A percentile compares a stretch with the other conserved stretches of the same genome.
Conservation (phyloP, 345 rosid genomes). For the Gossypium australe region DNA sequence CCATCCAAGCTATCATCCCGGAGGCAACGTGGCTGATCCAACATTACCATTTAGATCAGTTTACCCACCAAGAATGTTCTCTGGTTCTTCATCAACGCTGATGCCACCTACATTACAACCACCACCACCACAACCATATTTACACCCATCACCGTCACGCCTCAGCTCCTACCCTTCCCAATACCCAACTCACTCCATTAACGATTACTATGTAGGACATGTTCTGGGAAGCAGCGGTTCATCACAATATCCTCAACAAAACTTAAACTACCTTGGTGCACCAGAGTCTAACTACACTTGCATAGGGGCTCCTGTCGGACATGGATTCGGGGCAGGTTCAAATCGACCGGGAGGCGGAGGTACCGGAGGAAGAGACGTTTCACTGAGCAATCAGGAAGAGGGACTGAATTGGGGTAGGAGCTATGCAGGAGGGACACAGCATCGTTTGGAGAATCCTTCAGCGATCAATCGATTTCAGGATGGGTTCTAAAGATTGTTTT, state of each 20-base stretch:
- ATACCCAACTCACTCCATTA: conserved; percentile 27
- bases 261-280: conserved; percentile 22
- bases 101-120: conserved; percentile 24
- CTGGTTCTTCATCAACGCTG: conserved; percentile 42
- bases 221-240: conserved; percentile 33
- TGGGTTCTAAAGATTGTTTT: conserved; percentile 30
- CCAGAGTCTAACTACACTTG: conserved; percentile 24
- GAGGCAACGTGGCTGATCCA: conserved; percentile 45
- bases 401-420: conserved; percentile 41
- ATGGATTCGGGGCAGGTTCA: conserved; percentile 28
- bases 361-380: conserved; percentile 35
- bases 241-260: conserved; percentile 39
- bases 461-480: conserved; percentile 65
- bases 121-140: conserved; percentile 34
- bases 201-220: conserved; percentile 60
- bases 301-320: conserved; percentile 34
- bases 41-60: conserved; percentile 45
- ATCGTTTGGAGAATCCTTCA: conserved; percentile 37
- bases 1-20: conserved; percentile 42
- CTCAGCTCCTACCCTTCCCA: conserved; percentile 35
- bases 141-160: conserved; percentile 48
- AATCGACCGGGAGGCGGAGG: conserved; percentile 22
- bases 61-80: conserved; percentile 44
- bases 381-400: conserved; percentile 42
- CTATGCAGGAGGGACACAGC: conserved; percentile 28